Base-by-base conservation (phyloP, 768 basidiomycete species). In the Panaeolus papilionaceus region DNA sequence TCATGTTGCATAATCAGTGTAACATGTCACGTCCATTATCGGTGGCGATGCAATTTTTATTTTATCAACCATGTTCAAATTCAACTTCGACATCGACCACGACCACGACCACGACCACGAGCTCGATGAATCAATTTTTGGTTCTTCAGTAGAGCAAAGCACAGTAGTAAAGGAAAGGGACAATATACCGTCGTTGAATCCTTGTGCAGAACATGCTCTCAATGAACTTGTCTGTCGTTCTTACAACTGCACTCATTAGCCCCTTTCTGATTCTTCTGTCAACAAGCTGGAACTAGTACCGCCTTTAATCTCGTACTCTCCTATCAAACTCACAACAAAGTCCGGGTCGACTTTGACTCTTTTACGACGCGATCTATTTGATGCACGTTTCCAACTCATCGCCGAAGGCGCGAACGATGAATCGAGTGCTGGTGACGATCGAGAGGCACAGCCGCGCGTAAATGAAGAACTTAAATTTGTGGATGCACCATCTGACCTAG, bases 331-430 rank as follows among this genome's bases (percentile, higher is more conserved):
- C 4, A 85, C 88, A 2, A 70, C 78, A 0, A 78, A 78, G 23
- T 77, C 74, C 14, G 65, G 73, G 3, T 72, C 74, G 47, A 67
- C 67, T 18, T 67, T 84, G 10, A 76, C 81, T 0, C 80, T 99
- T 33, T 80, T 88, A 3, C 89, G 95, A 14, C 85, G 97, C 67
- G 97, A 99, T 78, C 82, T 99, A 5, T 98, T 95, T 74, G 97
- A 99, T 78, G 96, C 93, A 0, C 88, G 96, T n/a, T 98, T 97
- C 77, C 96, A 99, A 76, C 80, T 98, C 33, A 92, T 95, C 49
- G 85, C 91, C 2, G 86, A 89, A 66, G 79, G 77, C 6, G 79
- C 51, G 38, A 38, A 70, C 0, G 54, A 68, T 26, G 68, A 70
- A 49, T 63, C 37, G 64, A 39, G 20, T 62, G 44, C 20, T 64